Conservation (phyloP, 1,284 basidiomycete species). For the Salmacisia buchloeana region DNA sequence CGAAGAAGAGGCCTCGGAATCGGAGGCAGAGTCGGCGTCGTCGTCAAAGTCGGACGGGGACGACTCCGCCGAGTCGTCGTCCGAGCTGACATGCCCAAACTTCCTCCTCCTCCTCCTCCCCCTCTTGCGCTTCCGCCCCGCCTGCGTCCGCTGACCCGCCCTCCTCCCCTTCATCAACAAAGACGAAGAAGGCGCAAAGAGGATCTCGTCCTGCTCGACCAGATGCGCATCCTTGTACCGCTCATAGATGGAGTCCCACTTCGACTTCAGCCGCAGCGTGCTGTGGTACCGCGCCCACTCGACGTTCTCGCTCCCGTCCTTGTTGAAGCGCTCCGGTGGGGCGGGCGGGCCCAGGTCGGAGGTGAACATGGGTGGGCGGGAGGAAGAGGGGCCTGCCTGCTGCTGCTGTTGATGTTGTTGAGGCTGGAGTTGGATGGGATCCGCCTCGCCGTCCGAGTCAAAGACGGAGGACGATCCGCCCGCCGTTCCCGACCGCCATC, state of each 20-base stretch:
- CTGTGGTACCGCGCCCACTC: constrained; percentile 39
- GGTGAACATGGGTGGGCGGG: not conserved
- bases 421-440: not conserved
- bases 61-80: constrained; percentile 22
- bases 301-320: constrained; percentile 36
- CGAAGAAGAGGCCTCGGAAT: not conserved
- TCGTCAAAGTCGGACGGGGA: constrained; percentile 18
- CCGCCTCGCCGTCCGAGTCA: not conserved
- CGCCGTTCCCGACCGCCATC: not conserved
- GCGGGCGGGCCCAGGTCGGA: not conserved
- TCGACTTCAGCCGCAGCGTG: constrained; percentile 36
- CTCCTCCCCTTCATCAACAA: not conserved
- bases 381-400: not conserved
- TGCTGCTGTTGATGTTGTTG: not conserved
- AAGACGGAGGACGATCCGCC: not conserved
- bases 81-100: constrained; percentile 20
- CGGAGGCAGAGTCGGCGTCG: not conserved
- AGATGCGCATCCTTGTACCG: constrained; percentile 45
- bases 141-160: not conserved
- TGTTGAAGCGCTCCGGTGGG: constrained; percentile 24
- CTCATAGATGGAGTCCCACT: constrained; percentile 45
- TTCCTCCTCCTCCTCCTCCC: not conserved
- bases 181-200: not conserved
- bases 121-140: not conserved
- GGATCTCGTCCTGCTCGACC: constrained; percentile 45